These are phyloP conservation scores for Kwoniella sp. DNA, from an alignment of 768 basidiomycete genomes.

Conservation along the genomic window DNA sequence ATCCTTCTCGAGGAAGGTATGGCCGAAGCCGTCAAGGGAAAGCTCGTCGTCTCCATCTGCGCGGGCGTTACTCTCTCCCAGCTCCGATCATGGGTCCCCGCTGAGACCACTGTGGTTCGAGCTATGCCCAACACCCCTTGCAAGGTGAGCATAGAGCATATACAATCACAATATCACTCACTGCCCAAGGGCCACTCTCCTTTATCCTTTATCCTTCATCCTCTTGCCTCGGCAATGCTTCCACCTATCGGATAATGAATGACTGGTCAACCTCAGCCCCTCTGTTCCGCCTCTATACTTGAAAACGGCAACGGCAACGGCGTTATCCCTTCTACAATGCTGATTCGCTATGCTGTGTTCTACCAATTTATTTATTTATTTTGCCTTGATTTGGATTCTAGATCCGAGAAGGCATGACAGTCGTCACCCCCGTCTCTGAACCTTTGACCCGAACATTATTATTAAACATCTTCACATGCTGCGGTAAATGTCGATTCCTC, in stretches of 20 bases:
- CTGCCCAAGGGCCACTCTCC: too few species aligned
- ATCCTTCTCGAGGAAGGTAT: constrained; percentile 78
- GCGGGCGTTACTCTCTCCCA: constrained; percentile 93
- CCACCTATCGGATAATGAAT: too few species aligned
- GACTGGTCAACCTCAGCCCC: too few species aligned
- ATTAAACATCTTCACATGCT: constrained; percentile 92
- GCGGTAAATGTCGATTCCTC: constrained; percentile 91
- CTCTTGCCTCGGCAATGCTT: too few species aligned
- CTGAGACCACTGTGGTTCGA: constrained; percentile 81
- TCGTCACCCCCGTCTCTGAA: constrained; percentile 72
- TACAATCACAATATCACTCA: too few species aligned
- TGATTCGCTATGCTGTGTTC: too few species aligned
- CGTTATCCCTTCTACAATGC: too few species aligned
- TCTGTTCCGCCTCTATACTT: neutral
- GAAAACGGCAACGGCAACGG: too few species aligned
- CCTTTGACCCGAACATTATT: constrained; percentile 71
- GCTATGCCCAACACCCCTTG: constrained; percentile 99
- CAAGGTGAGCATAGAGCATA: constrained; percentile 67
- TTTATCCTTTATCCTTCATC: too few species aligned
- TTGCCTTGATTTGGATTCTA: too few species aligned
- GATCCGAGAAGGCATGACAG: constrained; percentile 99
- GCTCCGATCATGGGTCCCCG: constrained; percentile 70
- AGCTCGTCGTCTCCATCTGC: constrained; percentile 92
- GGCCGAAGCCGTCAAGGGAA: constrained; percentile 78
- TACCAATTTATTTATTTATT: too few species aligned